Evolutionary conservation across 2,329 filamentous ascomycete genomes (phyloP).

Genomic region (Colletotrichum australisinense): DNA sequence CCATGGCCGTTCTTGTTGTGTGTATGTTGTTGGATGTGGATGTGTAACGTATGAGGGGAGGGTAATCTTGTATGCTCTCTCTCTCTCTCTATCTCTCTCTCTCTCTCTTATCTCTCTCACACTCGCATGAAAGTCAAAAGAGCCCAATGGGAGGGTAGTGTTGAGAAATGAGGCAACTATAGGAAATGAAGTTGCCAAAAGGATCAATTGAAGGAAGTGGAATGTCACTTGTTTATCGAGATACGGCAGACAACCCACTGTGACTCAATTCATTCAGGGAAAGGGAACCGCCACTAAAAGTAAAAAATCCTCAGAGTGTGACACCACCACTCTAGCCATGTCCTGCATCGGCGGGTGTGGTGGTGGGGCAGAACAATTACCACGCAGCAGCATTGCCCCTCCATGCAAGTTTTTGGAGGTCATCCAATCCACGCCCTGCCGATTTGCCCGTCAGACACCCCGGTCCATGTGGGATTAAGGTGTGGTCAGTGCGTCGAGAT

Average conservation of each 20-base stretch:
- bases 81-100: background rate
- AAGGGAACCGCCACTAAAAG: slow-evolving; percentile 26
- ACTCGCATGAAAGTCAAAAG: background rate
- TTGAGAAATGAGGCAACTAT: background rate
- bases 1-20: slow-evolving; percentile 57
- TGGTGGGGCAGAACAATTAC: slow-evolving; percentile 37
- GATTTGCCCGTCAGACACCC: slow-evolving; percentile 30
- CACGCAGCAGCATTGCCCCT: slow-evolving; percentile 34
- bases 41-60: slow-evolving; percentile 4
- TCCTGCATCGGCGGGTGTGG: slow-evolving; percentile 43
- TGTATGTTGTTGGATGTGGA: background rate
- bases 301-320: slow-evolving; percentile 34
- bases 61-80: background rate
- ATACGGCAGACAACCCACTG: slow-evolving; percentile 12
- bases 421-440: slow-evolving; percentile 33
- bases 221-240: slow-evolving; percentile 31
- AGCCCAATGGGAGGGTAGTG: background rate
- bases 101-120: background rate
- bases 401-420: slow-evolving; percentile 35
- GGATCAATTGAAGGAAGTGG: slow-evolving; percentile 22
- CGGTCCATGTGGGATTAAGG: slow-evolving; percentile 42
- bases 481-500: slow-evolving; percentile 46
- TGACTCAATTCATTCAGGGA: slow-evolving; percentile 30
- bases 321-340: slow-evolving; percentile 30
- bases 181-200: background rate